These are phyloP conservation scores for Zarea fungicola DNA, from an alignment of 2,329 filamentous ascomycete genomes.

Conservation along the genomic window DNA sequence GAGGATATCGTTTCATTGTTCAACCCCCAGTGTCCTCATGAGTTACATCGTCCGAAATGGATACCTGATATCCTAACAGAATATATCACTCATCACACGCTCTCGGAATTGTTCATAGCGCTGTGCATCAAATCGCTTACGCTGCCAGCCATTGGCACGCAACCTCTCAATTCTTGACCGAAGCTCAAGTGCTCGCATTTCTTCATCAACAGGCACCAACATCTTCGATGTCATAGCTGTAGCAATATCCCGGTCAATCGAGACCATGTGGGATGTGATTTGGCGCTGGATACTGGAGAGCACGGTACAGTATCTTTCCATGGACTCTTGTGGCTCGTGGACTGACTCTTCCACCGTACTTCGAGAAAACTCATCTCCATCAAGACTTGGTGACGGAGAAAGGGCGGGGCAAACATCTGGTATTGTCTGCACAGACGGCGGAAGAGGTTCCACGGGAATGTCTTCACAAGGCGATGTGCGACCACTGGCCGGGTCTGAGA, in stretches of 20 bases:
- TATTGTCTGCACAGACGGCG: constrained; percentile 6
- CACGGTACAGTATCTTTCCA: constrained; percentile 45
- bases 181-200: constrained; percentile 36
- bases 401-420: constrained; percentile 6
- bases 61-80: neutral
- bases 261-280: constrained; percentile 42
- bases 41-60: neutral
- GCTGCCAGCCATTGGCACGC: constrained; percentile 49
- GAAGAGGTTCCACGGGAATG: constrained; percentile 8
- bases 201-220: constrained; percentile 25
- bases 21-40: neutral
- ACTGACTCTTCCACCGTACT: constrained; percentile 23
- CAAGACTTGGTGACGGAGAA: constrained; percentile 2
- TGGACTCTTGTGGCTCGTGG: constrained; percentile 34
- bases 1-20: neutral
- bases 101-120: constrained; percentile 50
- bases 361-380: neutral
- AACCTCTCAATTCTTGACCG: constrained; percentile 50
- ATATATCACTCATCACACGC: constrained; percentile 46
- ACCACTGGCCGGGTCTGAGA: constrained; percentile 34
- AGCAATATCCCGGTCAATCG: constrained; percentile 37
- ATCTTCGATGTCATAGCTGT: constrained; percentile 21
- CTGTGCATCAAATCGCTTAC: constrained; percentile 48
- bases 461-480: constrained; percentile 7
- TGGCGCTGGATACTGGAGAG: constrained; percentile 45